phyloP scores from a whole-genome alignment of 768 basidiomycete species.

The Lentinula raphanica region DNA sequence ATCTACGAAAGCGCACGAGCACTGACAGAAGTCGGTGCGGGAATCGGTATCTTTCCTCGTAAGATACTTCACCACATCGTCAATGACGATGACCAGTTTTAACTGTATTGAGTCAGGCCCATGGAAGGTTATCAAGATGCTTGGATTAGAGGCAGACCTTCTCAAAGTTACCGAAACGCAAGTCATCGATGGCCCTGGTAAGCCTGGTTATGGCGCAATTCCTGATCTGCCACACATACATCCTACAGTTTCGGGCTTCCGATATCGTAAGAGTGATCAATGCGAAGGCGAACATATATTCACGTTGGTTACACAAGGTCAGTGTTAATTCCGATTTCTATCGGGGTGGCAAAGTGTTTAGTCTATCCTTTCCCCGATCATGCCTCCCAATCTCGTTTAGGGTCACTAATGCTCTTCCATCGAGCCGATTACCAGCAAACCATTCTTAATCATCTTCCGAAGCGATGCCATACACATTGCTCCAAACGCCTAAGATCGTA shows the following conservation, averaged over 20 bases:
- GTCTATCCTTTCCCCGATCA: not conserved
- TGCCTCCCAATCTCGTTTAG: constrained; percentile 28
- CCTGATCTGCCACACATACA: not conserved
- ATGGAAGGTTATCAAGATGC: constrained; percentile 42
- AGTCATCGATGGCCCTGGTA: constrained; percentile 38
- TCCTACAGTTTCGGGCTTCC: constrained; percentile 43
- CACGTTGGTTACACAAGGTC: constrained; percentile 53
- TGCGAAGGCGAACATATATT: constrained; percentile 48
- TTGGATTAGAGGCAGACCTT: constrained; percentile 43
- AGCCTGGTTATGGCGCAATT: not conserved
- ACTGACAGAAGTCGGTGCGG: constrained; percentile 55
- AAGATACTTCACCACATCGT: constrained; percentile 22
- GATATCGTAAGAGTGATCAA: constrained; percentile 60
- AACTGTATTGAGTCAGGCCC: constrained; percentile 26
- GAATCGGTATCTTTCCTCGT: constrained; percentile 52
- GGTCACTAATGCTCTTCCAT: constrained; percentile 51
- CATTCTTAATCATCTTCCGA: constrained; percentile 45
- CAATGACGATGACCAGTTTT: constrained; percentile 1
- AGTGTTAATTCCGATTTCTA: constrained; percentile 12
- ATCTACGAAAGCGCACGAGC: constrained; percentile 49
- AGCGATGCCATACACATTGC: constrained; percentile 41
- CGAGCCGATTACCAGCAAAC: constrained; percentile 63
- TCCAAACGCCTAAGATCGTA: constrained; percentile 59
- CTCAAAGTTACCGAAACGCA: constrained; percentile 32
- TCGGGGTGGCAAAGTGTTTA: constrained; percentile 1